phyloP scores from a whole-genome alignment of 106 monocot species.

The Dendrobium nobile region DNA sequence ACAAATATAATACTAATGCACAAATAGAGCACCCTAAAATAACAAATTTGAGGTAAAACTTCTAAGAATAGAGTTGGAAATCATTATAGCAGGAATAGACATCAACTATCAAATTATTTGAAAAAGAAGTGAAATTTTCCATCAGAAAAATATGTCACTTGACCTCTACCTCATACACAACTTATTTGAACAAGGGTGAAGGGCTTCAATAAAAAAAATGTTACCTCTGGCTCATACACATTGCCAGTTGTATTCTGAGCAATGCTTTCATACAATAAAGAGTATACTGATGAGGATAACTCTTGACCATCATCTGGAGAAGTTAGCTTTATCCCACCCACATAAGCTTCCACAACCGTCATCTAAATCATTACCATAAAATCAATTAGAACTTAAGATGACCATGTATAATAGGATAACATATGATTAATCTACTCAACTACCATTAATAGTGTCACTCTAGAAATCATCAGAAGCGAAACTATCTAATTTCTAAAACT shows the following conservation, averaged over 20 bases:
- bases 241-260: constrained; percentile 85
- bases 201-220: not conserved
- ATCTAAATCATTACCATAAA: constrained; percentile 44
- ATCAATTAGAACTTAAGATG: constrained; percentile 6
- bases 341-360: constrained; percentile 80
- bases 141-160: not conserved
- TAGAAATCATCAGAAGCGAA: not conserved
- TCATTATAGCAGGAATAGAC: not conserved
- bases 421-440: not conserved
- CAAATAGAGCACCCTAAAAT: not conserved
- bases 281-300: constrained; percentile 32
- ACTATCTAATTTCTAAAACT: not conserved
- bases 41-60: not conserved
- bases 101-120: not conserved
- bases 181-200: not conserved
- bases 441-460: not conserved
- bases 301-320: constrained; percentile 34
- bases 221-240: constrained; percentile 77
- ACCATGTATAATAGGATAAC: not conserved
- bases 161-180: not conserved
- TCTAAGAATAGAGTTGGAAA: not conserved
- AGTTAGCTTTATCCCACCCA: constrained; percentile 52
- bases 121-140: not conserved
- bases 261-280: constrained; percentile 79
- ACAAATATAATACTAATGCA: not conserved